Base-by-base conservation (phyloP, 2,329 filamentous ascomycete genomes). In the Fusarium sp. region DNA sequence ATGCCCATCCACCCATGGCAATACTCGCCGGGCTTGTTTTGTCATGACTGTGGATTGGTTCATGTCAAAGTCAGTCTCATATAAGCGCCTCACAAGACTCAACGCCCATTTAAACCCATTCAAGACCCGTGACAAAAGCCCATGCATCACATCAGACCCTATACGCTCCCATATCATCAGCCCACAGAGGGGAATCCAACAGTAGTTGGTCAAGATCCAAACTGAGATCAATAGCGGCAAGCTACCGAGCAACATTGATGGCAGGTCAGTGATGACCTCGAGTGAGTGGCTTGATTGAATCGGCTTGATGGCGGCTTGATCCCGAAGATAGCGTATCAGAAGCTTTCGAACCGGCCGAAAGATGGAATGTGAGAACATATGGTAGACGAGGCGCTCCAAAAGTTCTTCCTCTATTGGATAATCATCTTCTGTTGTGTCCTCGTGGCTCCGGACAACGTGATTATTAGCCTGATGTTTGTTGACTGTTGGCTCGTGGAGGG, bases 81-180 rank as follows among this genome's bases (percentile, higher is more conserved):
- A 43, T 29, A 22, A 36, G 34, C 38, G 36, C 11, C 13, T 36
- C n/a, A 31, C 13, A n/a, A 49, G 10, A 13, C 28, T n/a, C 26
- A 25, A 32, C 22, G 25, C n/a, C 60, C 34, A 44, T 31, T 7
- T 39, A 7, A 59, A 7, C 7, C 45, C 59, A 24, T 48, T 52
- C 19, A 64, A 24, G 2, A 41, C 36, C 28, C 32, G 24, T 25
- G 43, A 64, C 25, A 65, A 35, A 9, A 59, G 25, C 28, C 47
- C 29, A 24, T 67, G 58, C 10, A 52, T 58, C 19, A 67, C 53
- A 47, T 56, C 42, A 38, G 63, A 56, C 12, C 63, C 63, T 6
- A 36, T 45, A 38, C 58, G 63, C 13, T 65, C 64, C 64, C 59
- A 67, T 31, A 67, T 40, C 55, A 65, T 61, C 24, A 67, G 26